These are phyloP conservation scores for Cnidoscolus chayamansa DNA, from an alignment of 441 rosid genomes.

Conservation along the genomic window DNA sequence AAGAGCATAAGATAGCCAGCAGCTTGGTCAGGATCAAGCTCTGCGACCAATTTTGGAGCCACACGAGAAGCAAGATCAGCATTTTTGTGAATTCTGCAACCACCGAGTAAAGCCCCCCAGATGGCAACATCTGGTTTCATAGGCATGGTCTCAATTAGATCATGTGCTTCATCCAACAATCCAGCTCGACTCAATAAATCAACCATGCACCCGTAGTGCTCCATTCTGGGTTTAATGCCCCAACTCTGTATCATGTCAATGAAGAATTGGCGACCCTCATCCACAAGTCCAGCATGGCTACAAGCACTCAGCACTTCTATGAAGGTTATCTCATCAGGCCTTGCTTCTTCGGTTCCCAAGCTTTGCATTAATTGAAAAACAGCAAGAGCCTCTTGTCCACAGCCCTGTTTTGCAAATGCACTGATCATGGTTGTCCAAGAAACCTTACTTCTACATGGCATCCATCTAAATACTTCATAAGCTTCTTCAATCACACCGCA, in stretches of 20 bases:
- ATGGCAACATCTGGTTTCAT: conserved; percentile 48
- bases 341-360: conserved; percentile 30
- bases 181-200: conserved; percentile 59
- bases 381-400: conserved; percentile 40
- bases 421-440: conserved; percentile 58
- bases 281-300: conserved; percentile 53
- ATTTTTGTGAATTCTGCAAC: conserved; percentile 48
- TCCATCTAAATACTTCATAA: conserved; percentile 37
- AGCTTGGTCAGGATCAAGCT: conserved; percentile 37
- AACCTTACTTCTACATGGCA: conserved; percentile 39
- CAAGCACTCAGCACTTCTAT: conserved; percentile 52
- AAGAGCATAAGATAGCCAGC: conserved; percentile 39
- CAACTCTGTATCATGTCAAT: conserved; percentile 29
- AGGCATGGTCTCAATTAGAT: conserved; percentile 46
- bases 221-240: conserved; percentile 43
- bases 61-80: conserved; percentile 42
- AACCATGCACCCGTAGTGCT: conserved; percentile 58
- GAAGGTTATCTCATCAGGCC: conserved; percentile 47
- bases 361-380: conserved; percentile 41
- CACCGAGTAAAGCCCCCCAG: conserved; percentile 58
- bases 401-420: conserved; percentile 53
- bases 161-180: conserved; percentile 45
- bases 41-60: conserved; percentile 29
- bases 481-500: conserved; percentile 51
- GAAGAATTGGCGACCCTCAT: conserved; percentile 41